phyloP scores from a whole-genome alignment of 23 red algal species.

The Cyanidioschyzon merolae region DNA sequence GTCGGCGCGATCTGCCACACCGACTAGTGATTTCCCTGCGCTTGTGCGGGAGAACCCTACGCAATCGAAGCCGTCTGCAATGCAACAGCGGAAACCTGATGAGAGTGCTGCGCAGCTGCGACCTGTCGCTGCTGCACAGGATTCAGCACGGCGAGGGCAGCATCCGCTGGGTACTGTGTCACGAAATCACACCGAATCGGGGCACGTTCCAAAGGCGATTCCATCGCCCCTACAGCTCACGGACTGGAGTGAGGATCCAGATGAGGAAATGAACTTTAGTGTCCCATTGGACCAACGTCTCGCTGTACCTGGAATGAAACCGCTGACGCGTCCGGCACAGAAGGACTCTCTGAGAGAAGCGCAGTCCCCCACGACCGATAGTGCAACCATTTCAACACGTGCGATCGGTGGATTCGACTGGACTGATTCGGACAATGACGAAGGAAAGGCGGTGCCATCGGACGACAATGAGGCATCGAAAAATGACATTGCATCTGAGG shows the following conservation, averaged over 20 bases:
- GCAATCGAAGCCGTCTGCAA: background rate
- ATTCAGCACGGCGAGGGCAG: too few relatives aligned
- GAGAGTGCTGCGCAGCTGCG: too few relatives aligned
- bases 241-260: conserved; percentile 8
- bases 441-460: background rate
- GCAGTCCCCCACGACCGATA: too few relatives aligned
- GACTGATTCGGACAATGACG: background rate
- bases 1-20: too few relatives aligned
- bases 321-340: too few relatives aligned
- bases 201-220: background rate
- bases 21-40: background rate
- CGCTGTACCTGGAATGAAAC: too few relatives aligned
- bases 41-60: background rate
- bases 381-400: too few relatives aligned
- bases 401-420: background rate
- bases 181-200: background rate
- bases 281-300: background rate
- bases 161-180: too few relatives aligned
- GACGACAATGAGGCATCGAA: too few relatives aligned
- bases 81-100: background rate
- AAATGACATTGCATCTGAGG: too few relatives aligned
- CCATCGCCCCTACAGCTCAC: background rate
- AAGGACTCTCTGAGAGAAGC: too few relatives aligned
- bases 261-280: conserved; percentile 13
- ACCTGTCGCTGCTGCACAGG: too few relatives aligned